A percentile compares a stretch with the other conserved stretches of the same genome.
Conservation (phyloP, 73 alveolate genomes). For the Paraurostyla sp. region DNA sequence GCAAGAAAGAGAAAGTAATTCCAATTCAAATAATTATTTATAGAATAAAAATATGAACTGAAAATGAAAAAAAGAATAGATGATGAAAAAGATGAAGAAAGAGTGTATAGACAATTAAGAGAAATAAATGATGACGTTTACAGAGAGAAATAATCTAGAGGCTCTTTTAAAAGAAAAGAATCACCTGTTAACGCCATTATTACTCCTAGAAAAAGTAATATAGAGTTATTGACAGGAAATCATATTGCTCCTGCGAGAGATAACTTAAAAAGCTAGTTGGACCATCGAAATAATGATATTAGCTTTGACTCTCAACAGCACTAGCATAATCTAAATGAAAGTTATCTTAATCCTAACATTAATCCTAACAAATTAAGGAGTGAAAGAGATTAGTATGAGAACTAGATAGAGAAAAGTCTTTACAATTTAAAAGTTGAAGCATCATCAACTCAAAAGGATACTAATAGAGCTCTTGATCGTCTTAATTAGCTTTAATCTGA, state of each 20-base stretch:
- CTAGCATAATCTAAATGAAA: not conserved
- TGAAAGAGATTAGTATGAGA: slow-evolving; percentile 16
- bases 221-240: not conserved
- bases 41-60: not conserved
- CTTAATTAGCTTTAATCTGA: slow-evolving; percentile 1
- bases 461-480: slow-evolving; percentile 19
- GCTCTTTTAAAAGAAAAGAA: not conserved
- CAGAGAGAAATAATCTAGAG: slow-evolving; percentile 33
- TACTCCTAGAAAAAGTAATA: not conserved
- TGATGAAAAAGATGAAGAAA: slow-evolving; percentile 30
- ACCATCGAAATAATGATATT: not conserved
- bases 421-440: slow-evolving; percentile 9
- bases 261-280: not conserved
- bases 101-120: slow-evolving; percentile 28
- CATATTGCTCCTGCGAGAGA: not conserved
- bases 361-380: not conserved
- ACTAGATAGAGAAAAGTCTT: not conserved
- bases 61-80: slow-evolving; percentile 44
- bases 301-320: slow-evolving; percentile 8
- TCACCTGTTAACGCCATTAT: not conserved
- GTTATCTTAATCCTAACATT: not conserved
- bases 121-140: slow-evolving; percentile 18
- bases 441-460: not conserved
- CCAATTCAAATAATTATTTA: not conserved
- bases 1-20: slow-evolving; percentile 28